Percentiles rank a stretch among this genome's conserved stretches.
Evolutionary conservation across 768 basidiomycete genomes (phyloP).

Genomic region (Amanita exitialis): DNA sequence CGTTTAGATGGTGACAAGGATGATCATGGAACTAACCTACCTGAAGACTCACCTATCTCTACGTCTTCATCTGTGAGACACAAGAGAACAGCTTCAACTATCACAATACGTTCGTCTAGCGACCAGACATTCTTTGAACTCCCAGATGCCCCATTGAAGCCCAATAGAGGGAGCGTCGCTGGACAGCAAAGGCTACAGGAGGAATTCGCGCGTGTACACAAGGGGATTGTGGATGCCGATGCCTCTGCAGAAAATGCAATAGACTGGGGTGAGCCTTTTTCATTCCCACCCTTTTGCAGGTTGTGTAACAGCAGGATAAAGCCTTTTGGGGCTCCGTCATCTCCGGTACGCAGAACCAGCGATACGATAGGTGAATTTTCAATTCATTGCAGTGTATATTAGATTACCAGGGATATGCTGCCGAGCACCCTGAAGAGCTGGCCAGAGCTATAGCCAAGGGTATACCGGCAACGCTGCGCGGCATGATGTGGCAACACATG

Average conservation of each 20-base stretch:
- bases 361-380: background rate
- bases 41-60: background rate
- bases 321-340: constrained; percentile 96
- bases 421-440: constrained; percentile 66
- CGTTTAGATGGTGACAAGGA: background rate
- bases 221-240: constrained; percentile 33
- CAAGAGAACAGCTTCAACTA: constrained; percentile 55
- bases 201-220: constrained; percentile 62
- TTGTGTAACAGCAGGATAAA: constrained; percentile 15
- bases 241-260: constrained; percentile 28
- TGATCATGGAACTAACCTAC: background rate
- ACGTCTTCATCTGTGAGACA: constrained; percentile 23
- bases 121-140: constrained; percentile 46
- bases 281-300: too few relatives aligned
- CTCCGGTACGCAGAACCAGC: constrained; percentile 40
- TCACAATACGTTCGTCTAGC: constrained; percentile 42
- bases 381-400: constrained; percentile 4
- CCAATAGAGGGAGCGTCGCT: constrained; percentile 41
- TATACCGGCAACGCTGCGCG: constrained; percentile 78
- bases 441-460: constrained; percentile 88
- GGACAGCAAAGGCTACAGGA: constrained; percentile 67
- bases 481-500: constrained; percentile 98
- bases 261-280: constrained; percentile 62
- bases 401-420: constrained; percentile 88
- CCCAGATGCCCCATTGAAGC: constrained; percentile 31